A percentile compares a stretch with the other conserved stretches of the same genome.
Conservation (phyloP, 2,329 filamentous ascomycete species). For the Colletotrichum limetticola region DNA sequence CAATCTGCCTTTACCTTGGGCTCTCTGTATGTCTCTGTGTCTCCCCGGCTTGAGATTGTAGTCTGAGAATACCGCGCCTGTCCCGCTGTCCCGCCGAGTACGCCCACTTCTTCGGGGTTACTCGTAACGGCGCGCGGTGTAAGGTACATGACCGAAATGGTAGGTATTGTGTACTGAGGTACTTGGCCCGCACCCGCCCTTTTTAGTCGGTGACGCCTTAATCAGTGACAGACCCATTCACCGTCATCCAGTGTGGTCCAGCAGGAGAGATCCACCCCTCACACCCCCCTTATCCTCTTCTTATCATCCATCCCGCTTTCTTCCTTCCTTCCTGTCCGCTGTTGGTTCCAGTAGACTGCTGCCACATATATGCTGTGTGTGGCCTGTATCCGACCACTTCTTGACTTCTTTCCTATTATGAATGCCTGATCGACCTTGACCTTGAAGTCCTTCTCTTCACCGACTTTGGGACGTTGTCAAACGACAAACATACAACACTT, state of each 20-base stretch:
- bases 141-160: slow-evolving; percentile 9
- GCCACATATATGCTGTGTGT: slow-evolving; percentile 34
- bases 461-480: slow-evolving; percentile 12
- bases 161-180: slow-evolving; percentile 7
- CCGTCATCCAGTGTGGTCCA: slow-evolving; percentile 28
- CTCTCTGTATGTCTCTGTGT: background rate
- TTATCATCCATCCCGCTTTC: slow-evolving; percentile 34
- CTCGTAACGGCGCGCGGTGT: slow-evolving; percentile 26
- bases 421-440: background rate
- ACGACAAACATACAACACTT: slow-evolving; percentile 4
- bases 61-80: slow-evolving; percentile 12
- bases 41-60: background rate
- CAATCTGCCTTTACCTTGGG: background rate
- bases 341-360: slow-evolving; percentile 32
- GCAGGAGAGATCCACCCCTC: slow-evolving; percentile 10
- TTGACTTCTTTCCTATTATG: slow-evolving; percentile 2
- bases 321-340: slow-evolving; percentile 24
- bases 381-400: slow-evolving; percentile 2
- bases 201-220: slow-evolving; percentile 34
- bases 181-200: background rate
- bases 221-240: slow-evolving; percentile 33
- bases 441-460: background rate
- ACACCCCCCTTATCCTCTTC: slow-evolving; percentile 29
- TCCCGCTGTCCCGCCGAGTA: slow-evolving; percentile 22
- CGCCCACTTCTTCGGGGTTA: slow-evolving; percentile 29